These are phyloP conservation scores for Pezicula neosporulosa DNA, from an alignment of 2,329 filamentous ascomycete species.

Conservation along the genomic window DNA sequence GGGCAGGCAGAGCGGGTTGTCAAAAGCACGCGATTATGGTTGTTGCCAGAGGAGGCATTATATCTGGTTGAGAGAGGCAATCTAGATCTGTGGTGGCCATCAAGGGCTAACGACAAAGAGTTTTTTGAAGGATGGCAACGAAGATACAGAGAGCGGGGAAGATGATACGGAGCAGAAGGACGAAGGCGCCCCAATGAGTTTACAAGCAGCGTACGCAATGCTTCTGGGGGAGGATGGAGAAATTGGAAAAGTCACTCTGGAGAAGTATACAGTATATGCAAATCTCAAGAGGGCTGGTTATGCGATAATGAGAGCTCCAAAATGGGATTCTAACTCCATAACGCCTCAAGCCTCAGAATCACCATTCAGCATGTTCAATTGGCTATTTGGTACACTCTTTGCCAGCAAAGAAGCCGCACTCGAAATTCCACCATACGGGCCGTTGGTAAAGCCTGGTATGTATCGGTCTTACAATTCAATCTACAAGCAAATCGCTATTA, in stretches of 20 bases:
- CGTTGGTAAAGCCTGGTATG: constrained; percentile 59
- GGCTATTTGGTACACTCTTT: constrained; percentile 27
- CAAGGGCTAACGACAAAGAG: constrained; percentile 44
- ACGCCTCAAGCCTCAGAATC: constrained; percentile 5
- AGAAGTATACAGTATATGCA: constrained; percentile 85
- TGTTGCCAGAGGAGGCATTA: constrained; percentile 87
- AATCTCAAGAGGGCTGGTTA: constrained; percentile 82
- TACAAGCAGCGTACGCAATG: constrained; percentile 86
- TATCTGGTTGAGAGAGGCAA: constrained; percentile 86
- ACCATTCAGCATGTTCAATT: constrained; percentile 22
- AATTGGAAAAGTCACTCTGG: constrained; percentile 59
- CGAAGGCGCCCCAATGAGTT: constrained; percentile 75
- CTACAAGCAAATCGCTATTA: constrained; percentile 71
- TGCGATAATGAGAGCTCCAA: constrained; percentile 68
- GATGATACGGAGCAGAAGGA: constrained; percentile 47
- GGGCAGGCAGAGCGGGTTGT: constrained; percentile 60
- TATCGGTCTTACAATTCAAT: constrained; percentile 67
- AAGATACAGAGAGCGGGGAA: constrained; percentile 33
- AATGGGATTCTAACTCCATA: constrained; percentile 34
- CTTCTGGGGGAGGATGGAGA: constrained; percentile 70
- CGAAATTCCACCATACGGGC: constrained; percentile 37
- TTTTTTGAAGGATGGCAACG: constrained; percentile 12
- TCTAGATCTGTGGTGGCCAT: constrained; percentile 83
- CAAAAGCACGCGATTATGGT: constrained; percentile 67
- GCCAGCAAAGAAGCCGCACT: constrained; percentile 14